These are phyloP conservation scores for Colletotrichum tropicale DNA, from an alignment of 2,329 filamentous ascomycete species.

Conservation along the genomic window DNA sequence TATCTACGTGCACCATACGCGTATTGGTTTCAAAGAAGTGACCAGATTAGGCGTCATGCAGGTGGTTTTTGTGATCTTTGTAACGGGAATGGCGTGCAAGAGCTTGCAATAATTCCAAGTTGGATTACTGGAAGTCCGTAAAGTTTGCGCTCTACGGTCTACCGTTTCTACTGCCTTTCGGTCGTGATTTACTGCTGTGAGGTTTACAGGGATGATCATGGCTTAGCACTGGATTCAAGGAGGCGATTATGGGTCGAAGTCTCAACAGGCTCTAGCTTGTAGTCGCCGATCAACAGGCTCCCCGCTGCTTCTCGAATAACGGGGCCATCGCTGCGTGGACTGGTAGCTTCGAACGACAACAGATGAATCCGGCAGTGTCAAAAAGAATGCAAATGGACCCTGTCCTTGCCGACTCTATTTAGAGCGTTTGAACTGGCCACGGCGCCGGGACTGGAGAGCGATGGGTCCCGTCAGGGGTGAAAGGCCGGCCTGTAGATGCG, in stretches of 20 bases:
- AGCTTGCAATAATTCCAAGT: not conserved
- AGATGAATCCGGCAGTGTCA: not conserved
- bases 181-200: not conserved
- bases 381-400: not conserved
- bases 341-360: not conserved
- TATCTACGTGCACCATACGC: not conserved
- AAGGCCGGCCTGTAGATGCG: not conserved
- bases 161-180: not conserved
- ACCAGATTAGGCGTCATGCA: not conserved
- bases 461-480: not conserved
- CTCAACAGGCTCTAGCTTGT: not conserved
- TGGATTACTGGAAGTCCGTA: not conserved
- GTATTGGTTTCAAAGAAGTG: not conserved
- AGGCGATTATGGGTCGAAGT: not conserved
- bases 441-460: not conserved
- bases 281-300: not conserved
- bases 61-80: not conserved
- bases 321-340: not conserved
- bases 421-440: not conserved
- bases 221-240: not conserved
- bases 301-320: not conserved
- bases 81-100: not conserved
- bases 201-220: not conserved
- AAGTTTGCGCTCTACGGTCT: not conserved
- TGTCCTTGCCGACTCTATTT: not conserved